Evolutionary conservation across 2,329 filamentous ascomycete species (phyloP), one percentile per base, ranked within the genome.

Genomic region (Fusarium sp.): DNA sequence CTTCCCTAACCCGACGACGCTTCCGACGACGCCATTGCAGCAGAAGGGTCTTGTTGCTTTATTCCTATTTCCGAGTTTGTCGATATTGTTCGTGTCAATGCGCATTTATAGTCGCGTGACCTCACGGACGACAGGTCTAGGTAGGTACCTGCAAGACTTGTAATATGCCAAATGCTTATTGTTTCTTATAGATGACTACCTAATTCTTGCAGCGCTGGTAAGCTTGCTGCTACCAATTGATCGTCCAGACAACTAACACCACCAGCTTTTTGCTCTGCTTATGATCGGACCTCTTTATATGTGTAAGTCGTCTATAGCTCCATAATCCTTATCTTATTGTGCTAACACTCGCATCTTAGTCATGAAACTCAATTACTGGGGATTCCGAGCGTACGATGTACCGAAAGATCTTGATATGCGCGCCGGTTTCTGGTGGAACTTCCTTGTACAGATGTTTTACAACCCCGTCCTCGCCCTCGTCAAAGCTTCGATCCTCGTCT

Each of bases 391-490:
- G 4, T 64, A 58, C 11, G 56, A 76, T 14, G 63, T 76, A 7
- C 76, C 73, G 1, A 61, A 73, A 16, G 70, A 75, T 7, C 64
- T 68, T 12, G 49, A 74, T 11, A 58, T 73, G 34, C 12, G 57
- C 34, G 54, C 73, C 7, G 76, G 72, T 2, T 70, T 73, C 38
- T 73, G 77, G 71, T 81, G 77, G 77, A 80, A 80, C 72, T 84
- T 81, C 40, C 69, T 80, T 14, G 79, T 80, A 30, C 79, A 84
- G 25, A 73, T 83, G 43, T 74, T 82, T 4, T 84, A 85, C 73
- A 84, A 83, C 44, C 83, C 83, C 1, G 80, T 84, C 25, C 70
- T 85, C 4, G 81, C 81, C 25, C 75, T 84, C 14, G 81, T 84
- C 59, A 85, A 85, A 66, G 78, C 79, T 14, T 84, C 83, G 3